Conservation (phyloP, 495 filamentous ascomycete genomes). For the Pseudevernia furfuracea region DNA sequence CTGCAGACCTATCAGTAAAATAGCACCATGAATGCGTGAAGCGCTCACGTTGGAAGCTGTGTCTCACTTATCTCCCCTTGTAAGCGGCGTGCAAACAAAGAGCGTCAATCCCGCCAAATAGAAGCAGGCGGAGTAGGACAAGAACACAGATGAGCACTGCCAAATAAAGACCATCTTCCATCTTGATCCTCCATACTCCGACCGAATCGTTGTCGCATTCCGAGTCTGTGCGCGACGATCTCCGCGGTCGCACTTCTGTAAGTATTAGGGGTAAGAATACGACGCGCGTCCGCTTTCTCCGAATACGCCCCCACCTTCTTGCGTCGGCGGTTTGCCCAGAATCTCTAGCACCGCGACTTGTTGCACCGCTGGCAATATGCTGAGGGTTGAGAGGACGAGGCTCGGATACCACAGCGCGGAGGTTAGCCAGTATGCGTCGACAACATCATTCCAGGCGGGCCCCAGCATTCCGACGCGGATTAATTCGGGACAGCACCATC, state of each 20-base stretch:
- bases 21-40: not conserved
- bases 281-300: not conserved
- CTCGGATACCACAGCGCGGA: conserved; percentile 29
- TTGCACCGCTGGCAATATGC: conserved; percentile 26
- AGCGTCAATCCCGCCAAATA: conserved; percentile 30
- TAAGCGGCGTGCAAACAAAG: conserved; percentile 28
- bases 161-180: conserved; percentile 32
- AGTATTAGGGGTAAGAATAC: conserved; percentile 19
- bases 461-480: no score
- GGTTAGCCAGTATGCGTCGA: conserved; percentile 29
- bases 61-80: conserved; percentile 14
- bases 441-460: conserved; percentile 26
- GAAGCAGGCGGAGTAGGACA: conserved; percentile 27
- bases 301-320: no score
- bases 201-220: not conserved
- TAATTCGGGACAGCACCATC: no score
- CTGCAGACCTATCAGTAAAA: conserved; percentile 5
- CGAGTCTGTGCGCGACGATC: not conserved
- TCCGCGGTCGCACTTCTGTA: conserved; percentile 3
- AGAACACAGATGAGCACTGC: conserved; percentile 31
- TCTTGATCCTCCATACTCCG: conserved; percentile 17
- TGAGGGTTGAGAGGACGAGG: conserved; percentile 29
- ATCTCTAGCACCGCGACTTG: conserved; percentile 27
- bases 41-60: conserved; percentile 7
- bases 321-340: conserved; percentile 15